phyloP scores from a whole-genome alignment of 2,329 filamentous ascomycete species.

The Sphaerulina musiva region DNA sequence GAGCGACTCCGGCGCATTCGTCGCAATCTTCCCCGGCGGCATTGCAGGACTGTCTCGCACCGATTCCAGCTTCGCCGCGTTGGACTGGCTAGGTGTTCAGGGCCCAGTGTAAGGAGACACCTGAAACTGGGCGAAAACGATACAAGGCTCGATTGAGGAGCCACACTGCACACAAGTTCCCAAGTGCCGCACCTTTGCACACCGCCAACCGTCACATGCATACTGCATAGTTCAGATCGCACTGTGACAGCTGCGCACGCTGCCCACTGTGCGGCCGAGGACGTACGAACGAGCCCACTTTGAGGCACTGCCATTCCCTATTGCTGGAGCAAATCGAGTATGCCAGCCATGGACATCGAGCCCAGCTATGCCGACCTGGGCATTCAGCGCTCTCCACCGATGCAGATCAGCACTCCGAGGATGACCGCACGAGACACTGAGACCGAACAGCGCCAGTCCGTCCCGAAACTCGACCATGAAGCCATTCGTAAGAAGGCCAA shows the following conservation, averaged over 20 bases:
- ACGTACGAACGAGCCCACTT: background rate
- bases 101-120: constrained; percentile 39
- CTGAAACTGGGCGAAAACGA: constrained; percentile 49
- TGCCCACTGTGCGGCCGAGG: background rate
- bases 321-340: constrained; percentile 10
- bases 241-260: background rate
- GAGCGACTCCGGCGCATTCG: constrained; percentile 33
- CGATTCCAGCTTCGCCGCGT: constrained; percentile 44
- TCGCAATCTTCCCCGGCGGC: constrained; percentile 32
- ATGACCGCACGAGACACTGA: constrained; percentile 20
- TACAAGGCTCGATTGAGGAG: constrained; percentile 2
- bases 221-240: background rate
- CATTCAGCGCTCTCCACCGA: constrained; percentile 28
- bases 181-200: constrained; percentile 4
- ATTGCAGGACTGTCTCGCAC: constrained; percentile 32
- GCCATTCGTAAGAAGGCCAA: constrained; percentile 34
- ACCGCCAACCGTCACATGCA: constrained; percentile 2
- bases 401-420: constrained; percentile 30
- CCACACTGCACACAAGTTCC: background rate
- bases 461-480: constrained; percentile 32
- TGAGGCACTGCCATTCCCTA: background rate
- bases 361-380: constrained; percentile 22
- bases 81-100: constrained; percentile 43
- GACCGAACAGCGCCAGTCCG: constrained; percentile 18
- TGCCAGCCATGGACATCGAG: constrained; percentile 36